Conservation (phyloP, 805 yeast genomes). For the Candida anglica region DNA sequence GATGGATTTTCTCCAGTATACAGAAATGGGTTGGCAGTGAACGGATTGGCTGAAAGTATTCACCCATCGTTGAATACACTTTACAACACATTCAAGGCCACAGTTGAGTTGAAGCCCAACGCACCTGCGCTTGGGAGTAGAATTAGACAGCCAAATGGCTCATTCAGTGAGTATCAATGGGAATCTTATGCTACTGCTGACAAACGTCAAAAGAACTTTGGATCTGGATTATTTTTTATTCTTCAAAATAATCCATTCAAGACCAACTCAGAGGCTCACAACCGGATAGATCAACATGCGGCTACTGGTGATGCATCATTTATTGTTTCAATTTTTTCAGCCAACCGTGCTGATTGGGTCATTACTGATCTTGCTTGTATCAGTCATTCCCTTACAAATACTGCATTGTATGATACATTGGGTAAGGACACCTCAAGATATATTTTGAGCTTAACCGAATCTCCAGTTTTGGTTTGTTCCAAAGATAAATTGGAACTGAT, state of each 20-base stretch:
- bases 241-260: slow-evolving; percentile 30
- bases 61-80: slow-evolving; percentile 44
- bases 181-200: slow-evolving; percentile 21
- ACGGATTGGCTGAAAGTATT: slow-evolving; percentile 17
- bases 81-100: slow-evolving; percentile 40
- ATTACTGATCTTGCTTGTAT: slow-evolving; percentile 66
- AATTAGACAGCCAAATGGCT: slow-evolving; percentile 18
- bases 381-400: slow-evolving; percentile 36
- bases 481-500: slow-evolving; percentile 26
- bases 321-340: slow-evolving; percentile 52
- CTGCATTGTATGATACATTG: slow-evolving; percentile 34
- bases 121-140: slow-evolving; percentile 47
- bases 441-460: slow-evolving; percentile 56
- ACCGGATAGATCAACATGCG: slow-evolving; percentile 16
- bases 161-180: slow-evolving; percentile 27
- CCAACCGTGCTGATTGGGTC: slow-evolving; percentile 66
- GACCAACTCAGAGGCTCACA: slow-evolving; percentile 19
- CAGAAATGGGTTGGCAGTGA: slow-evolving; percentile 28
- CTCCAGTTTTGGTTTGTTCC: slow-evolving; percentile 45
- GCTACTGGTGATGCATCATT: slow-evolving; percentile 29
- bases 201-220: slow-evolving; percentile 24
- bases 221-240: slow-evolving; percentile 33
- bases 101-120: slow-evolving; percentile 32
- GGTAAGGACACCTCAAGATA: slow-evolving; percentile 57
- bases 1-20: slow-evolving; percentile 51